These are phyloP conservation scores for Cordia subcordata DNA, from an alignment of 257 asterid species.

Conservation along the genomic window DNA sequence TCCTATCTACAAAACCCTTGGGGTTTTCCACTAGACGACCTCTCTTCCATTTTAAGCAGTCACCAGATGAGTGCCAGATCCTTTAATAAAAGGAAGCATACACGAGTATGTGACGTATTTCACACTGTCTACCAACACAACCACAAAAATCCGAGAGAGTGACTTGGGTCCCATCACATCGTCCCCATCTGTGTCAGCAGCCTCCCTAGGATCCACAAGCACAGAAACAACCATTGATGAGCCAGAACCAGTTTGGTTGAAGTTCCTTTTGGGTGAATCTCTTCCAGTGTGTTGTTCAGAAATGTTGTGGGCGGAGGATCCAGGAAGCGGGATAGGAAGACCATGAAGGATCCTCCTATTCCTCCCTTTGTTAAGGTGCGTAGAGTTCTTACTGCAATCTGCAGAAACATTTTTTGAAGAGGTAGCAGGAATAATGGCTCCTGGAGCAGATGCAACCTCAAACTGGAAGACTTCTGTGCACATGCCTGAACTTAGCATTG, in stretches of 20 bases:
- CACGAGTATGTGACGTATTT: conserved; percentile 82
- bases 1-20: neutral
- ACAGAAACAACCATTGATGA: conserved; percentile 80
- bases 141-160: conserved; percentile 68
- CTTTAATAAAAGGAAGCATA: conserved; percentile 63
- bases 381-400: conserved; percentile 33
- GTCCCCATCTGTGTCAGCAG: conserved; percentile 58
- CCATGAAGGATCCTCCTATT: conserved; percentile 62
- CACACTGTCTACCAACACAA: conserved; percentile 68
- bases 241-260: conserved; percentile 23
- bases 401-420: conserved; percentile 39
- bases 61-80: conserved; percentile 51
- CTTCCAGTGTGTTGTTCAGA: conserved; percentile 35
- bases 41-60: conserved; percentile 35
- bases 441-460: conserved; percentile 39
- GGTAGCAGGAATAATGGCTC: conserved; percentile 51
- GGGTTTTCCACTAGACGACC: neutral
- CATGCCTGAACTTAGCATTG: conserved; percentile 75
- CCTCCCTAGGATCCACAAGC: conserved; percentile 78
- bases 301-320: conserved; percentile 39
- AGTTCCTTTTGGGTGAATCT: conserved; percentile 32
- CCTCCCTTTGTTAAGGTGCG: conserved; percentile 35
- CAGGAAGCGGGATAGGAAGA: conserved; percentile 39
- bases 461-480: conserved; percentile 84
- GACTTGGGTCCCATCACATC: conserved; percentile 68